Evolutionary conservation across 345 rosid genomes (phyloP), one percentile per base, ranked within the genome.

Genomic region (Eucalyptus leucophloia): DNA sequence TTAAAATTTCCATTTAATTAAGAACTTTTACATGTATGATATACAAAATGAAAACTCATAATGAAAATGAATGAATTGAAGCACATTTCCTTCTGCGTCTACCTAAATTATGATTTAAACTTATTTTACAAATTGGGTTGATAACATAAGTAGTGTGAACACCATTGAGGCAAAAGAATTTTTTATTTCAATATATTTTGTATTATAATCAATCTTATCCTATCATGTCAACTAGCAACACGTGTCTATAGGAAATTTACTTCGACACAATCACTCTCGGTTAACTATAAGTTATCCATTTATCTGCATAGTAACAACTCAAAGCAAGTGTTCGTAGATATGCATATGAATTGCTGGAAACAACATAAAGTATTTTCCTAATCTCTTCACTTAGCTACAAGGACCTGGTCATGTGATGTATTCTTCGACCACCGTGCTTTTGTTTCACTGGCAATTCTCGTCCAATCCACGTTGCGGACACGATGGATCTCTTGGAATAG

Each of bases 161-260:
- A 18, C 16, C 28, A 77, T 21, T 11, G 11, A 40, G 28, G 4
- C 47, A 21, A 10, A 34, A 34, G 7, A 69, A 18, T 14, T 26
- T 40, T 77, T 11, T 77, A 11, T 37, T 37, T 12, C 16, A 3
- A 26, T 37, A 37, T 2, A 18, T 37, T 37, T 21, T 77, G 13
- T 37, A 37, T 21, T 77, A 77, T 4, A 3, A 77, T 40, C 0
- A 3, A 37, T 77, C 5, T 0, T 77, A 12, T 37, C 30, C 5
- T 77, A 34, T 34, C 14, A 2, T 9, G 4, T 72, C 44, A 34
- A 72, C 24, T 18, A 18, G 11, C 14, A 9, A 1, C 24, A 21
- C 28, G 1, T 11, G 7, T 34, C 45, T 9, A 37, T 40, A 77
- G 4, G 28, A 37, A 40, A 77, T 77, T 77, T 77, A 21, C 4